Conservation (phyloP, 2,329 filamentous ascomycete species). For the Aspergillus candidus region DNA sequence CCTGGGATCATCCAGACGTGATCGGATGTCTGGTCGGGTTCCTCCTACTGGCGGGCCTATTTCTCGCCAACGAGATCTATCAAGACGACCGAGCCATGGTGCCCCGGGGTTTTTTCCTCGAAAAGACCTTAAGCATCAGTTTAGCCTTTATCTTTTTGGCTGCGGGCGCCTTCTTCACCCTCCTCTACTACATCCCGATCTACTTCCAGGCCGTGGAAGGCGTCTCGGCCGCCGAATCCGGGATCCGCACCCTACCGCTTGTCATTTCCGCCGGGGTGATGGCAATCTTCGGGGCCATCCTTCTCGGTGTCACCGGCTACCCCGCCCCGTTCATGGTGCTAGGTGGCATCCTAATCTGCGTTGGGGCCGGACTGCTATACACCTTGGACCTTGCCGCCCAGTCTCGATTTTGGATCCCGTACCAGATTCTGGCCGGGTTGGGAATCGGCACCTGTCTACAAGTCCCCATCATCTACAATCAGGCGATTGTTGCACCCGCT, state of each 20-base stretch:
- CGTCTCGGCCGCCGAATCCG: background rate
- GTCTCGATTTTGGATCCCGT: background rate
- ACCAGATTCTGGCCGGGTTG: background rate
- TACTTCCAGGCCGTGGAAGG: background rate
- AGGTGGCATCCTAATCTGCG: background rate
- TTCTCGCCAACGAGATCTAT: background rate
- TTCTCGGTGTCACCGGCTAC: background rate
- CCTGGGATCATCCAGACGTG: background rate
- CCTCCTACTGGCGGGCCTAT: background rate
- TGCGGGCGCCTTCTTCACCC: too few relatives aligned
- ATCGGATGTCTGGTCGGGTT: constrained; percentile 1
- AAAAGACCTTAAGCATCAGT: too few relatives aligned
- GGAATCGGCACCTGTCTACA: background rate
- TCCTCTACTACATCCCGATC: background rate
- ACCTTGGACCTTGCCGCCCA: background rate
- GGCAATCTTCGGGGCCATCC: background rate
- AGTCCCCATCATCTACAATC: background rate
- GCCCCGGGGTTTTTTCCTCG: too few relatives aligned
- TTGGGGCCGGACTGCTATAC: background rate
- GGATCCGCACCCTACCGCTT: background rate
- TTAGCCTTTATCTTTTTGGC: too few relatives aligned
- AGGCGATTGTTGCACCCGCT: too few relatives aligned
- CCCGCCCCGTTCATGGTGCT: background rate
- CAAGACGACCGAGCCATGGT: too few relatives aligned
- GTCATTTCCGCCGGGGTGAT: background rate